These are phyloP conservation scores for Schizopora paradoxa DNA, from an alignment of 1,284 basidiomycete genomes.

Conservation along the genomic window DNA sequence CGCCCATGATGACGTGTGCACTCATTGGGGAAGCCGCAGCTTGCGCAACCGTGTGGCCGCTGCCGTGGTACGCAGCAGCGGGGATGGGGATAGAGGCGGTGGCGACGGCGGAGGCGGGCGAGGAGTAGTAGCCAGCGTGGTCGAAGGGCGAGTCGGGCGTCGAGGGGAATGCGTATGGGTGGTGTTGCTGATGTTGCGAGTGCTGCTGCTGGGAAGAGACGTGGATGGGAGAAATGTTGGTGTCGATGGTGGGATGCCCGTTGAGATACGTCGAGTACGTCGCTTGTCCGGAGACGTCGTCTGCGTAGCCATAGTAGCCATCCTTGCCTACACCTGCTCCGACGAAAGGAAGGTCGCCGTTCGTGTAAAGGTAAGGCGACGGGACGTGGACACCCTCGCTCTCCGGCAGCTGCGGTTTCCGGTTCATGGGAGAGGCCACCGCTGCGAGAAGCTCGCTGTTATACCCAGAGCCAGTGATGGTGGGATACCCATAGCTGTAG, in stretches of 20 bases:
- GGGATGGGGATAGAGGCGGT: slow-evolving; percentile 8
- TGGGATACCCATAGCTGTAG: slow-evolving; percentile 3
- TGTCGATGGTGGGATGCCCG: not conserved
- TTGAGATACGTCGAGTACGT: slow-evolving; percentile 5
- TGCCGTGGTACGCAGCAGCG: slow-evolving; percentile 4
- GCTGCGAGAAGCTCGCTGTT: slow-evolving; percentile 1
- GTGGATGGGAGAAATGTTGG: slow-evolving; percentile 4
- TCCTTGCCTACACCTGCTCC: slow-evolving; percentile 10
- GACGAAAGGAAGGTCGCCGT: slow-evolving; percentile 11
- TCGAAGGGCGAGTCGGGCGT: slow-evolving; percentile 15
- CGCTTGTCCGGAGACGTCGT: too few relatives aligned
- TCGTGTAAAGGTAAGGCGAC: slow-evolving; percentile 12
- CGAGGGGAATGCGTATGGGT: slow-evolving; percentile 6
- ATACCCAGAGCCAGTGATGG: not conserved
- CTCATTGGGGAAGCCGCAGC: not conserved
- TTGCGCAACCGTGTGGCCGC: not conserved
- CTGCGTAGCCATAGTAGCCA: too few relatives aligned
- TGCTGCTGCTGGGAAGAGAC: slow-evolving; percentile 5
- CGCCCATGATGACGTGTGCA: slow-evolving; percentile 1
- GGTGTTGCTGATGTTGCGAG: slow-evolving; percentile 2
- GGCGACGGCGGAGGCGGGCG: slow-evolving; percentile 7
- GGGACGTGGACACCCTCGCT: slow-evolving; percentile 1
- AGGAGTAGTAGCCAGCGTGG: slow-evolving; percentile 14
- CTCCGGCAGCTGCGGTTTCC: slow-evolving; percentile 8
- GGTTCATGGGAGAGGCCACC: slow-evolving; percentile 3